Evolutionary conservation across 148 eudicot species (phyloP).

Genomic region (Cornus kousa): DNA sequence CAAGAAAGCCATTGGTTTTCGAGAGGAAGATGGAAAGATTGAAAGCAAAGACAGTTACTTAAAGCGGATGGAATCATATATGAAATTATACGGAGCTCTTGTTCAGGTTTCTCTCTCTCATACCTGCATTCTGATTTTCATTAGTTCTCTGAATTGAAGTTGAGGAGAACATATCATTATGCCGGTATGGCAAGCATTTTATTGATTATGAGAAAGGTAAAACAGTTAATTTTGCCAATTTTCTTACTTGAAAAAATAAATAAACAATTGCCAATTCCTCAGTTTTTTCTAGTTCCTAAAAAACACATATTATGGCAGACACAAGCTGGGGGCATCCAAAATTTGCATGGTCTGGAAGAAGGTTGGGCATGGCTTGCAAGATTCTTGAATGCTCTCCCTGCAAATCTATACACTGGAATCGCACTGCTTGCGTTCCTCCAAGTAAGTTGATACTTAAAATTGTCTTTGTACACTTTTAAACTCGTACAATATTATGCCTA

Average conservation of each 20-base stretch:
- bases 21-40: conserved; percentile 61
- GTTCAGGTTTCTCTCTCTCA: conserved; percentile 61
- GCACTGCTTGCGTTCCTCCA: conserved; percentile 76
- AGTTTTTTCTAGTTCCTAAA: neutral
- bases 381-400: conserved; percentile 74
- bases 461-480: neutral
- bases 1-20: conserved; percentile 66
- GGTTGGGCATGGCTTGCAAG: conserved; percentile 98
- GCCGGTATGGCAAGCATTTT: neutral
- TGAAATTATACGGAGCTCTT: conserved; percentile 88
- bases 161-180: neutral
- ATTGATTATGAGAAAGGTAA: neutral
- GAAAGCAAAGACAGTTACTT: conserved; percentile 58
- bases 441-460: conserved; percentile 38
- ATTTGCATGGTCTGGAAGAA: conserved; percentile 63
- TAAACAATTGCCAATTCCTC: too few species aligned
- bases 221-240: neutral
- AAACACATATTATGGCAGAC: conserved; percentile 45
- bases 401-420: conserved; percentile 60
- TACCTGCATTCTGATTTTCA: neutral
- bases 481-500: neutral
- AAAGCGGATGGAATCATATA: conserved; percentile 47
- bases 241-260: too few species aligned
- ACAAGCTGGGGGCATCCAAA: conserved; percentile 52
- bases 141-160: neutral